phyloP scores from a whole-genome alignment of 2,329 filamentous ascomycete species.

The Fusarium mangiferae region DNA sequence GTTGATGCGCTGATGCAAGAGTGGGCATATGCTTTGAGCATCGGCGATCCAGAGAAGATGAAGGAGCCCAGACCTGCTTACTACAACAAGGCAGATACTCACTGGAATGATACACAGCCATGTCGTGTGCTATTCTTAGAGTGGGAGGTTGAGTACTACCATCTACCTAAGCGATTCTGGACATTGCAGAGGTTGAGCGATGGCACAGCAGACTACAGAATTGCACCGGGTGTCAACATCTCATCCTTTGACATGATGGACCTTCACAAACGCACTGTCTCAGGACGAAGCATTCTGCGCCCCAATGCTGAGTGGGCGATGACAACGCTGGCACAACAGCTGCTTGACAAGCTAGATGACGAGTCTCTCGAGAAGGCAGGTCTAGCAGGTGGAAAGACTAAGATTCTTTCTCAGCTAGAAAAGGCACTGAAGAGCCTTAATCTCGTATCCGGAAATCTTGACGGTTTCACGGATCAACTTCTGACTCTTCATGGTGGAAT shows the following conservation, averaged over 20 bases:
- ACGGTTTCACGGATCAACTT: neutral
- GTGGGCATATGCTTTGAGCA: neutral
- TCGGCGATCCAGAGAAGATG: neutral
- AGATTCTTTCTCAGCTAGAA: neutral
- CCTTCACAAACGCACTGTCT: neutral
- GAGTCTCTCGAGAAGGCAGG: neutral
- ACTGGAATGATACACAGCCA: neutral
- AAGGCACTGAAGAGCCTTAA: neutral
- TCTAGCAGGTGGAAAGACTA: neutral
- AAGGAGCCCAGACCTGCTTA: neutral
- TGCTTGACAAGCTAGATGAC: neutral
- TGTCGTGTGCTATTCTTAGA: neutral
- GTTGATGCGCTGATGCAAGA: neutral
- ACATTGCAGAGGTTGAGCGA: neutral
- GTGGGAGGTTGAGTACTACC: neutral
- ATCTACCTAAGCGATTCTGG: neutral
- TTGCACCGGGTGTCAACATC: neutral
- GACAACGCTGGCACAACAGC: neutral
- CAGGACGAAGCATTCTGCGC: neutral
- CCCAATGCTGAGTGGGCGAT: neutral
- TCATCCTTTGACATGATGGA: neutral
- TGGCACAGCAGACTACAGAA: neutral
- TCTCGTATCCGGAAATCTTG: neutral
- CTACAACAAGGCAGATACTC: neutral
- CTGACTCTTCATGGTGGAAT: neutral